phyloP scores from a whole-genome alignment of 306 rosid species.

The Cyamopsis tetragonoloba region DNA sequence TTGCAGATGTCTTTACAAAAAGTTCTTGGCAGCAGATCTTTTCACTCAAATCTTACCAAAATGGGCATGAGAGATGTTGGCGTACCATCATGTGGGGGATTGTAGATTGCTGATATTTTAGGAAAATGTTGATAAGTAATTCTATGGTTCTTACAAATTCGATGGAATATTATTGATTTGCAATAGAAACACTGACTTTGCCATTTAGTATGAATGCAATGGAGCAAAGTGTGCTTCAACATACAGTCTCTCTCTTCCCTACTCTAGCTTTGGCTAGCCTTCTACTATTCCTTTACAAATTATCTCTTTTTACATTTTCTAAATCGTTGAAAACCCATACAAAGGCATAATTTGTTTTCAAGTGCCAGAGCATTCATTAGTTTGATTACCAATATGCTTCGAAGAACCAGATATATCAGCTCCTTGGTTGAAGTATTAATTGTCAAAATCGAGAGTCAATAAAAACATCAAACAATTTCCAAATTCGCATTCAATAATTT shows the following conservation, averaged over 20 bases:
- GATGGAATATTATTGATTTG: neutral
- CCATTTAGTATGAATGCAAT: neutral
- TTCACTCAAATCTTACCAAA: neutral
- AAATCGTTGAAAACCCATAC: neutral
- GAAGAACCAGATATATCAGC: neutral
- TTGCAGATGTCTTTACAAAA: neutral
- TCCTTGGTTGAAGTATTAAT: neutral
- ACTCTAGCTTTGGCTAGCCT: neutral
- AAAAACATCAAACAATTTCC: conserved; percentile 6
- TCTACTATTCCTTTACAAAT: neutral
- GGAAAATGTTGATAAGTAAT: neutral
- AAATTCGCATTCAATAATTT: conserved; percentile 7
- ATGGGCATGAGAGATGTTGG: neutral
- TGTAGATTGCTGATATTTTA: neutral
- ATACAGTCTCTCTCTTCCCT: neutral
- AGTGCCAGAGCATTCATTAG: neutral
- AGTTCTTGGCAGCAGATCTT: neutral
- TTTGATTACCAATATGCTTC: neutral
- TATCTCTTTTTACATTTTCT: neutral
- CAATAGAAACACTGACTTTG: conserved; percentile 8
- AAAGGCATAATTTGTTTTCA: neutral
- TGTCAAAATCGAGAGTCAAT: conserved; percentile 12
- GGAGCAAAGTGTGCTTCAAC: neutral
- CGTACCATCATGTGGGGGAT: neutral
- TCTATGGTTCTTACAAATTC: neutral